A percentile compares a stretch with the other conserved stretches of the same genome.
These are phyloP conservation scores for Phyllosticta citriasiana DNA, from an alignment of 2,329 filamentous ascomycete genomes.

Conservation along the genomic window DNA sequence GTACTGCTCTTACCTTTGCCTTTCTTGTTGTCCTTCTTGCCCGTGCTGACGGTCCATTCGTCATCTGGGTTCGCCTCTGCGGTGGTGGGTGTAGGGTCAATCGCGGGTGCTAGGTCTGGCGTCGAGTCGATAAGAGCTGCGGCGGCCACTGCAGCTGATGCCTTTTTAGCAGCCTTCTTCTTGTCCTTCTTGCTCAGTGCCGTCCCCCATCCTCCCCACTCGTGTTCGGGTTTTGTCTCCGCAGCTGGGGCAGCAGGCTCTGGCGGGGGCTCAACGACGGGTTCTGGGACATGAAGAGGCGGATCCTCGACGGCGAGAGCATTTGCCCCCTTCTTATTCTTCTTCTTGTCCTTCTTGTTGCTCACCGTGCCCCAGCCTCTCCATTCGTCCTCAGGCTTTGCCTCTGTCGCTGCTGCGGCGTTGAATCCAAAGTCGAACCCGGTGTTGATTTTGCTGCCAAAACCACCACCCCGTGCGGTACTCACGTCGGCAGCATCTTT, in stretches of 20 bases:
- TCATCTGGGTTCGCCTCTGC: slow-evolving; percentile 12
- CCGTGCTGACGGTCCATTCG: background rate
- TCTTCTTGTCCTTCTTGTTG: slow-evolving; percentile 21
- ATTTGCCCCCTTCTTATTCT: slow-evolving; percentile 12
- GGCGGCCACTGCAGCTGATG: slow-evolving; percentile 16
- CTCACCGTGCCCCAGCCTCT: slow-evolving; percentile 3
- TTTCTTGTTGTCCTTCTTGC: slow-evolving; percentile 11
- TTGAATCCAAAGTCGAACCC: slow-evolving; percentile 13
- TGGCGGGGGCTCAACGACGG: background rate
- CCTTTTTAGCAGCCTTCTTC: slow-evolving; percentile 26
- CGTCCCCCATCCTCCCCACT: slow-evolving; percentile 1
- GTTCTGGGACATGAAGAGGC: background rate
- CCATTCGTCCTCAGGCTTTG: slow-evolving; percentile 1
- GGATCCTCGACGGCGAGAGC: background rate
- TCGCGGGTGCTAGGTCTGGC: slow-evolving; percentile 20
- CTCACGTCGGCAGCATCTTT: slow-evolving; percentile 11
- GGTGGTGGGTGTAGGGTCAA: background rate
- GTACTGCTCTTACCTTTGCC: slow-evolving; percentile 8
- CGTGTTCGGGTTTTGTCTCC: slow-evolving; percentile 12
- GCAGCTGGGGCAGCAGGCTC: background rate
- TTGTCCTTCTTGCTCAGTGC: slow-evolving; percentile 18
- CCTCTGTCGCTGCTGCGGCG: background rate
- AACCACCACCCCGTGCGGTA: background rate
- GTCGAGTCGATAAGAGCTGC: background rate
- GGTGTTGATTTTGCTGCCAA: slow-evolving; percentile 3